Evolutionary conservation across 163 green algal species (phyloP).

Genomic region (Scenedesmus sp.): DNA sequence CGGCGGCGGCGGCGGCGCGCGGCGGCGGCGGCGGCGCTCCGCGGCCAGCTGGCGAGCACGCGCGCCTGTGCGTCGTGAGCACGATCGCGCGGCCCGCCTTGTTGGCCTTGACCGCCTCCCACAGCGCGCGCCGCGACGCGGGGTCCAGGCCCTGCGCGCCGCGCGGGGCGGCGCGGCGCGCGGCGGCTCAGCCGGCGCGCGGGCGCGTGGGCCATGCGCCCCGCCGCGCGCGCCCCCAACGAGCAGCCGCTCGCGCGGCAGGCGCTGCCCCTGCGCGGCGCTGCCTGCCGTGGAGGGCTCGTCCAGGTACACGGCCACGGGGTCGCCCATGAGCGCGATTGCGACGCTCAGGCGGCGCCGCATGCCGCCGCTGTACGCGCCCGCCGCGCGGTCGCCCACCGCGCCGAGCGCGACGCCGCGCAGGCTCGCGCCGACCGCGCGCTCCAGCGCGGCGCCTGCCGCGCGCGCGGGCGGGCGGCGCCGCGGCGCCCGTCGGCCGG

Average conservation of each 20-base stretch:
- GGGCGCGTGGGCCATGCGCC: too few relatives aligned
- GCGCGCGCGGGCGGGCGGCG: too few relatives aligned
- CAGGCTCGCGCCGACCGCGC: constrained; percentile 68
- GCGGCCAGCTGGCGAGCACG: too few relatives aligned
- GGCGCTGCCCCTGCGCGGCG: not conserved
- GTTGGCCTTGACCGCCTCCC: constrained; percentile 82
- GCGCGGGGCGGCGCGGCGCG: too few relatives aligned
- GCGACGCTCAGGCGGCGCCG: constrained; percentile 79
- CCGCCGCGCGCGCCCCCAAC: constrained; percentile 6
- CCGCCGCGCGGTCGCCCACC: constrained; percentile 70
- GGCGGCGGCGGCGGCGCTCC: too few relatives aligned
- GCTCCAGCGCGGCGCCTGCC: constrained; percentile 54
- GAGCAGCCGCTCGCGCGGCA: too few relatives aligned
- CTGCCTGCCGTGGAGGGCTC: constrained; percentile 59
- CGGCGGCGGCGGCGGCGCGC: too few relatives aligned
- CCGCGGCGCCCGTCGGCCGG: too few relatives aligned
- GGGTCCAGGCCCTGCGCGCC: constrained; percentile 68
- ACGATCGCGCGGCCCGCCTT: constrained; percentile 84
- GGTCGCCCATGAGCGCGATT: constrained; percentile 82
- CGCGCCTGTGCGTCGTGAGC: constrained; percentile 91
- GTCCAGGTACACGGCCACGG: constrained; percentile 73
- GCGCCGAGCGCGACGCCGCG: constrained; percentile 76
- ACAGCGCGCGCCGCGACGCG: constrained; percentile 84
- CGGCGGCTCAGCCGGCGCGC: too few relatives aligned
- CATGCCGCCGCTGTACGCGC: constrained; percentile 77